Conservation (phyloP, 2,329 filamentous ascomycete genomes). For the Aureobasidium lini region DNA sequence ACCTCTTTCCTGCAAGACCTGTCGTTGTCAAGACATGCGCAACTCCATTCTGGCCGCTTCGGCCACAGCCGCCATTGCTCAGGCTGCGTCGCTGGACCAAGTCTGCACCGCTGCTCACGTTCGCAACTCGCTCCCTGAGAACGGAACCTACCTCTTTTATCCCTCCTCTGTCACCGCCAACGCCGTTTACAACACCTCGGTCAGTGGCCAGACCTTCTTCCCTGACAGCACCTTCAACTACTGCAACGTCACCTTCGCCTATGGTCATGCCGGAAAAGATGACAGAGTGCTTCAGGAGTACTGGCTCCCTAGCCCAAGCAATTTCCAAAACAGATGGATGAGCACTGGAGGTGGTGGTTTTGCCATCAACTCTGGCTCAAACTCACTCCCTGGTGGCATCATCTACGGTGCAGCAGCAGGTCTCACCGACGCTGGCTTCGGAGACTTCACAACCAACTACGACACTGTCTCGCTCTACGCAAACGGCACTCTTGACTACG, state of each 20-base stretch:
- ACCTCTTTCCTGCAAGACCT: not conserved
- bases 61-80: not conserved
- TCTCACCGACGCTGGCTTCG: slow-evolving; percentile 45
- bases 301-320: slow-evolving; percentile 37
- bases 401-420: slow-evolving; percentile 43
- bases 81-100: slow-evolving; percentile 12
- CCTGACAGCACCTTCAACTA: slow-evolving; percentile 25
- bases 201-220: slow-evolving; percentile 24
- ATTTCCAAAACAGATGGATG: slow-evolving; percentile 41
- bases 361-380: slow-evolving; percentile 32
- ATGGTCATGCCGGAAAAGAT: slow-evolving; percentile 36
- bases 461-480: slow-evolving; percentile 25
- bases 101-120: slow-evolving; percentile 17
- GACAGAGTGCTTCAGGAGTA: slow-evolving; percentile 31
- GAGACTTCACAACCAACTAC: slow-evolving; percentile 37
- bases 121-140: slow-evolving; percentile 10
- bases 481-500: slow-evolving; percentile 46
- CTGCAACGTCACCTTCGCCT: slow-evolving; percentile 31
- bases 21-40: not conserved
- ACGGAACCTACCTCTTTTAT: slow-evolving; percentile 31
- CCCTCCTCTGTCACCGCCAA: slow-evolving; percentile 31
- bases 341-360: slow-evolving; percentile 41
- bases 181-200: slow-evolving; percentile 28
- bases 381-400: slow-evolving; percentile 34
- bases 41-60: not conserved